Percentiles rank a stretch among this genome's conserved stretches.
Conservation (phyloP, 257 asterid genomes). For the Leptodermis oblonga region DNA sequence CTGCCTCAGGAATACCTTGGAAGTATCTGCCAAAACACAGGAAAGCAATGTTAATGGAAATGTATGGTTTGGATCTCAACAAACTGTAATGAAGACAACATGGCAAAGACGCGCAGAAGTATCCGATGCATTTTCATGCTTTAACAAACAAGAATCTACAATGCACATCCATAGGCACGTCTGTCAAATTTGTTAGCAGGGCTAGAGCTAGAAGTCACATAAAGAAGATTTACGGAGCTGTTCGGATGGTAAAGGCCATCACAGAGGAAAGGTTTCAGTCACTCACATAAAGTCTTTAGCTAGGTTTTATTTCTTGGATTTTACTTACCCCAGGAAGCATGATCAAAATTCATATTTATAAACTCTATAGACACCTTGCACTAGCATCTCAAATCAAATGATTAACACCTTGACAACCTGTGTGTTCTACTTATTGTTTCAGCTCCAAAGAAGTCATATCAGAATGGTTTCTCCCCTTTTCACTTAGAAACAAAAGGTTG, state of each 20-base stretch:
- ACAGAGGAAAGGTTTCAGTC: not conserved
- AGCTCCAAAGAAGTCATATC: not conserved
- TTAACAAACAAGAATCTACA: not conserved
- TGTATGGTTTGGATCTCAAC: not conserved
- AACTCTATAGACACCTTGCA: not conserved
- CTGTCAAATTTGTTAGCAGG: not conserved
- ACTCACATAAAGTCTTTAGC: not conserved
- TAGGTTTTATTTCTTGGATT: not conserved
- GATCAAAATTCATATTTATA: too few relatives aligned
- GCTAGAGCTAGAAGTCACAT: not conserved
- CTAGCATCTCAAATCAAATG: not conserved
- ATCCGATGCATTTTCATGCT: not conserved
- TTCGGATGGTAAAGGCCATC: not conserved
- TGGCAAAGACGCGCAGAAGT: not conserved
- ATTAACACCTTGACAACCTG: not conserved
- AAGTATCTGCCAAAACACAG: constrained; percentile 59
- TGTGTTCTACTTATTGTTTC: not conserved
- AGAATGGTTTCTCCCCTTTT: not conserved
- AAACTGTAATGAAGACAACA: not conserved
- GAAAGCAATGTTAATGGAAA: constrained; percentile 8
- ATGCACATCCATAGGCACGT: not conserved
- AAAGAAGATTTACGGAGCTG: not conserved
- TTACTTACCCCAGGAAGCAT: not conserved
- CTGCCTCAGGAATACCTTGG: constrained; percentile 76
- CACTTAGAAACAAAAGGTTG: not conserved